Percentiles rank a stretch among this genome's conserved stretches.
These are phyloP conservation scores for Halocafeteria seosinensis DNA, from an alignment of 108 stramenopile genomes.

Conservation along the genomic window DNA sequence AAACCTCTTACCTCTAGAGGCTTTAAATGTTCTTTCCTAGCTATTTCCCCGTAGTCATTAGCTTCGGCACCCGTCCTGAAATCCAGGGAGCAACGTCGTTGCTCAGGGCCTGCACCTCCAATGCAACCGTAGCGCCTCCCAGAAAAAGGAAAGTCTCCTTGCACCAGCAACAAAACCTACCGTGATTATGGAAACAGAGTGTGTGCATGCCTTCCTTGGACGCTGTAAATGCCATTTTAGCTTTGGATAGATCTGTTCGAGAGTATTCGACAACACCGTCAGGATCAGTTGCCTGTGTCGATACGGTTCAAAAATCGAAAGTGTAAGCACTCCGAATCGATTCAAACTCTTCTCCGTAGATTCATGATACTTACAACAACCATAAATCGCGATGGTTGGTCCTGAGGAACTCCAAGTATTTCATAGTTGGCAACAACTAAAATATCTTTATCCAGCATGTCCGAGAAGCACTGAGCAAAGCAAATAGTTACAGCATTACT, in stretches of 20 bases:
- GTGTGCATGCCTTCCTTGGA: neutral
- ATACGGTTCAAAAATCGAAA: neutral
- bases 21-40: constrained; percentile 1
- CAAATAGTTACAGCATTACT: neutral
- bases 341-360: neutral
- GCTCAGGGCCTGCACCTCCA: neutral
- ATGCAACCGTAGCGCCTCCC: neutral
- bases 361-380: neutral
- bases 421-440: neutral
- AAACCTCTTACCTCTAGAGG: too few species aligned
- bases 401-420: neutral
- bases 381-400: neutral
- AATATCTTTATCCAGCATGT: neutral
- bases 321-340: neutral
- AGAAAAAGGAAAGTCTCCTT: neutral
- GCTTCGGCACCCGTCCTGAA: neutral
- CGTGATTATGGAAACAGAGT: neutral
- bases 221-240: neutral
- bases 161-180: neutral
- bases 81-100: neutral
- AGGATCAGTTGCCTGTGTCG: neutral
- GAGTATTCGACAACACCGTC: neutral
- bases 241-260: neutral
- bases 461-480: neutral
- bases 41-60: neutral